A percentile compares a stretch with the other conserved stretches of the same genome.
These are phyloP conservation scores for Trichophyton verrucosum DNA, from an alignment of 2,329 filamentous ascomycete species.

Conservation along the genomic window DNA sequence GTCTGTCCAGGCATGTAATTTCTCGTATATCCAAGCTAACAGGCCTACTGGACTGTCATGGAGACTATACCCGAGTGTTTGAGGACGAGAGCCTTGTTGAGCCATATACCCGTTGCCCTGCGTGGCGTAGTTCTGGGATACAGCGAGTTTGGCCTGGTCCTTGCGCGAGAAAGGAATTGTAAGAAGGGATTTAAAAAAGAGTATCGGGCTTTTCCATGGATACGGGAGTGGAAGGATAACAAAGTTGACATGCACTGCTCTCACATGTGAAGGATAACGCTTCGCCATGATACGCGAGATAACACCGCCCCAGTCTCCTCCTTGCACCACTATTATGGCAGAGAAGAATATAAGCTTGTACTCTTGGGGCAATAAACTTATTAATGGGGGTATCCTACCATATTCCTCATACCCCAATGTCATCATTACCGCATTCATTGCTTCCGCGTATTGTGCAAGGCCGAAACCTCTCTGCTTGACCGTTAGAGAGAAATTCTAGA, in stretches of 20 bases:
- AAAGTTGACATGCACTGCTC: conserved; percentile 53
- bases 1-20: conserved; percentile 66
- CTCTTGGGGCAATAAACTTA: background rate
- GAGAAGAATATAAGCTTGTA: background rate
- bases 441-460: conserved; percentile 50
- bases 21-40: conserved; percentile 71
- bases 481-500: background rate
- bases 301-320: conserved; percentile 57
- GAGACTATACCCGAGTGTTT: conserved; percentile 58
- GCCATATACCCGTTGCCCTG: conserved; percentile 36
- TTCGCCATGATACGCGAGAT: conserved; percentile 51
- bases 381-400: conserved; percentile 19
- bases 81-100: conserved; percentile 55
- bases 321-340: conserved; percentile 35
- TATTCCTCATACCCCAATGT: conserved; percentile 54
- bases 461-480: conserved; percentile 38
- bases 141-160: conserved; percentile 17
- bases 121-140: conserved; percentile 16
- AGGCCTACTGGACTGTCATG: conserved; percentile 58
- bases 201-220: conserved; percentile 41
- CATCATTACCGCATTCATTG: conserved; percentile 55
- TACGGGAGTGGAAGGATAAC: conserved; percentile 37
- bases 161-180: conserved; percentile 21
- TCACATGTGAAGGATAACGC: conserved; percentile 45
- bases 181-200: conserved; percentile 32